Percentiles rank a stretch among this genome's conserved stretches.
Evolutionary conservation across 129 eudicot species (phyloP).

Genomic region (Flaveria brownii): DNA sequence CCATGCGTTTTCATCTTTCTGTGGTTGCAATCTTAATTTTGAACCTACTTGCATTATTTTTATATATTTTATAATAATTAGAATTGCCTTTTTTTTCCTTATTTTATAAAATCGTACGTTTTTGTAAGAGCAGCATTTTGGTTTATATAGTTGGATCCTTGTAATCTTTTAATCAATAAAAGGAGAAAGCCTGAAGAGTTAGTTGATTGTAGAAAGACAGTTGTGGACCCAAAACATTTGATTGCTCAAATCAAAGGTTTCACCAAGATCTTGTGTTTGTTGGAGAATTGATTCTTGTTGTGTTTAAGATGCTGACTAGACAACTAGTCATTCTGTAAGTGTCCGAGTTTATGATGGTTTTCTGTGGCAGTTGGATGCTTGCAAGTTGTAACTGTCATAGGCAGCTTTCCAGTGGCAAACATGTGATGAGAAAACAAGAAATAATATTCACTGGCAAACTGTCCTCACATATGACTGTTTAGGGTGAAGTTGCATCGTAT

Average conservation of each 20-base stretch:
- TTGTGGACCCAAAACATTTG: conserved; percentile 23
- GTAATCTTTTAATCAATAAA: not conserved
- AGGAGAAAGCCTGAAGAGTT: not conserved
- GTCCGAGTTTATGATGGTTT: conserved; percentile 21
- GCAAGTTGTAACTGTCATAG: conserved; percentile 32
- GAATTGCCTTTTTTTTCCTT: not conserved
- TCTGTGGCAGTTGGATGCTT: conserved; percentile 28
- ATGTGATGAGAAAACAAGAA: conserved; percentile 29
- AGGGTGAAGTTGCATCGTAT: too few relatives aligned
- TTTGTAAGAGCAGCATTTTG: too few relatives aligned
- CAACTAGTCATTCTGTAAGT: conserved; percentile 17
- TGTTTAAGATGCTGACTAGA: conserved; percentile 21
- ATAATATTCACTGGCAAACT: not conserved
- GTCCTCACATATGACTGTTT: too few relatives aligned
- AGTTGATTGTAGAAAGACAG: not conserved
- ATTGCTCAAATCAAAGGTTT: conserved; percentile 15
- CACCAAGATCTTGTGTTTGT: conserved; percentile 30
- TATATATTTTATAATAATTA: not conserved
- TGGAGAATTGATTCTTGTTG: conserved; percentile 13
- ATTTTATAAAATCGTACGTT: too few relatives aligned
- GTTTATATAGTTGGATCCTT: not conserved
- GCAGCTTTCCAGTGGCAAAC: conserved; percentile 35
- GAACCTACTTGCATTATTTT: not conserved
- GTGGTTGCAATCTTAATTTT: conserved; percentile 11
- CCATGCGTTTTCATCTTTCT: not conserved